Conservation (phyloP, 257 asterid genomes). For the Solanum sejunctum region DNA sequence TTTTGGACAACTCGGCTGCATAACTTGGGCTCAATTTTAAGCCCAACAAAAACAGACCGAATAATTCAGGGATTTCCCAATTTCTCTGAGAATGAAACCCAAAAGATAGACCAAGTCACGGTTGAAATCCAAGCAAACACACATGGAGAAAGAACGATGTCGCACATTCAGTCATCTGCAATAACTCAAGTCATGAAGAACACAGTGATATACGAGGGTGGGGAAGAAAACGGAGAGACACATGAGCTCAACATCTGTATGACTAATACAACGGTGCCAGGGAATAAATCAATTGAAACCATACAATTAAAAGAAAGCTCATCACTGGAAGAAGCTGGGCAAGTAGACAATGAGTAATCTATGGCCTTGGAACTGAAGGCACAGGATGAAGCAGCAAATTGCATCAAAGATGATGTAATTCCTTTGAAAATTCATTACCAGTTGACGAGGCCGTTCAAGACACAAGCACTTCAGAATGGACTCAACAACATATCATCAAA, state of each 20-base stretch:
- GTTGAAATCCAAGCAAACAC: background rate
- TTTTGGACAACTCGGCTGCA: background rate
- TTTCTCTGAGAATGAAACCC: background rate
- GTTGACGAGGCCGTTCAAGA: too few species aligned
- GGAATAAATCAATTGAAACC: too few species aligned
- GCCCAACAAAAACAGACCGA: background rate
- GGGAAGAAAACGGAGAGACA: background rate
- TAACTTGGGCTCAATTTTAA: background rate
- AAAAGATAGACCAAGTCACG: background rate
- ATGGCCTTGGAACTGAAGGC: too few species aligned
- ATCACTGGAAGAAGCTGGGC: too few species aligned
- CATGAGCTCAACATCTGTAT: background rate
- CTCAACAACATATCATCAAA: too few species aligned
- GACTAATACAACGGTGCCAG: background rate
- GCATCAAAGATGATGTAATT: too few species aligned
- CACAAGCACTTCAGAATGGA: too few species aligned
- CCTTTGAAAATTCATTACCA: too few species aligned
- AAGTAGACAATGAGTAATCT: too few species aligned
- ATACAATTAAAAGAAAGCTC: too few species aligned
- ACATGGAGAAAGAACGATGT: background rate
- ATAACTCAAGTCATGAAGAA: background rate
- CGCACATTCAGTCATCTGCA: background rate
- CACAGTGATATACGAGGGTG: background rate
- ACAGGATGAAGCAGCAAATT: too few species aligned
- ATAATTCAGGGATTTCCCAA: background rate